A percentile compares a stretch with the other conserved stretches of the same genome.
Conservation (phyloP, 108 stramenopile genomes). For the Nitzschia inconspicua region DNA sequence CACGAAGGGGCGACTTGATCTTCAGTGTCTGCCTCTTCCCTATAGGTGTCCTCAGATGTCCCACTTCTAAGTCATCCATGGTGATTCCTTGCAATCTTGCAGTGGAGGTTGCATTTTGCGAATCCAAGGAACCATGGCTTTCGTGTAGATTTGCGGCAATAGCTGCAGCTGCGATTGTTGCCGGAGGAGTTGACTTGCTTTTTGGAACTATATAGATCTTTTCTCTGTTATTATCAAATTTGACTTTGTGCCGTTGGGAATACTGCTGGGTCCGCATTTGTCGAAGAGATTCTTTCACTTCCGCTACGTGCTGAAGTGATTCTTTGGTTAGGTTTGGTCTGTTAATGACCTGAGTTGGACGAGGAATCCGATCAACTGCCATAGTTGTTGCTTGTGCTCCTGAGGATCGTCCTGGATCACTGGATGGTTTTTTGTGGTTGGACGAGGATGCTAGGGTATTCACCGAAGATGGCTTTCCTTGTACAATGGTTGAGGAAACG, state of each 20-base stretch:
- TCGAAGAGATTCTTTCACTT: not conserved
- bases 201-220: not conserved
- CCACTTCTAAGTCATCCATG: slow-evolving; percentile 6
- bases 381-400: no score
- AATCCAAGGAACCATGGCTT: not conserved
- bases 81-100: not conserved
- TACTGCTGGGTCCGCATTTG: slow-evolving; percentile 12
- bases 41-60: not conserved
- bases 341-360: no score
- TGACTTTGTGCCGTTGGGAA: slow-evolving; percentile 12
- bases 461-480: no score
- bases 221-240: not conserved
- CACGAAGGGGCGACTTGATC: no score
- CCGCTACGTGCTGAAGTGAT: not conserved
- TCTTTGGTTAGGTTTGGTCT: slow-evolving; percentile 2
- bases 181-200: not conserved
- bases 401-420: no score
- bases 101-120: not conserved
- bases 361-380: no score
- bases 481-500: no score
- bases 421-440: no score
- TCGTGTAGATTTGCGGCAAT: not conserved
- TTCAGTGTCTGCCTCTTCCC: no score
- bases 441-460: no score
- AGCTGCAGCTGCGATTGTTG: not conserved